Percentiles rank a stretch among this genome's conserved stretches.
These are phyloP conservation scores for Neospora caninum DNA, from an alignment of 169 alveolate species.

Conservation along the genomic window DNA sequence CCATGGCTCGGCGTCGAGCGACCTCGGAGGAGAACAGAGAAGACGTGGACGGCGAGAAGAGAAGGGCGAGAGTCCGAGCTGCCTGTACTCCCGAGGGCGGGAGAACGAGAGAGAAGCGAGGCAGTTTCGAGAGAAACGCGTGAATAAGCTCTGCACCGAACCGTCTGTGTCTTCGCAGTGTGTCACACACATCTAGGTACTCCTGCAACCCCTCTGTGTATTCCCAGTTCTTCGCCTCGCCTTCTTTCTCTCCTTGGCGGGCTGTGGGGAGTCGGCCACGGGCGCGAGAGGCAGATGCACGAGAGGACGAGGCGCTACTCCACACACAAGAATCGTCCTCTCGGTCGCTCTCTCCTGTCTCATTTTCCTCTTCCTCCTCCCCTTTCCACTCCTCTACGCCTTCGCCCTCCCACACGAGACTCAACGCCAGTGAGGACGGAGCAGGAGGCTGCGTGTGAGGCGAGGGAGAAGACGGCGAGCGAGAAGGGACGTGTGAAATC, in stretches of 20 bases:
- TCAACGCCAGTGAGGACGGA: not conserved
- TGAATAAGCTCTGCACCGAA: constrained; percentile 15
- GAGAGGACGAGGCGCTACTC: not conserved
- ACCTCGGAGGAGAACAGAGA: constrained; percentile 1
- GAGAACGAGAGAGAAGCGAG: not conserved
- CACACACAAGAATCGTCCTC: not conserved
- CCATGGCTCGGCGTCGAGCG: not conserved
- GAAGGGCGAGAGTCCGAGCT: constrained; percentile 9
- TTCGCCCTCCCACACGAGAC: not conserved
- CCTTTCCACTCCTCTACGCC: not conserved
- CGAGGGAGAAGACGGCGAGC: not conserved
- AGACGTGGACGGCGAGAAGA: constrained; percentile 17
- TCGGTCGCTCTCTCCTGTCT: not conserved
- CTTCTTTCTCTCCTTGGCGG: not conserved
- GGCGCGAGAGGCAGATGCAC: not conserved
- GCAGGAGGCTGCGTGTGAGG: not conserved
- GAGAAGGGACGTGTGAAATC: not conserved
- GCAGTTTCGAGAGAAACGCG: not conserved
- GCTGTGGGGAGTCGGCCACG: not conserved
- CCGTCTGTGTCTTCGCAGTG: not conserved
- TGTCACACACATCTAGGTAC: not conserved
- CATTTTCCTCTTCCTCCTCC: not conserved
- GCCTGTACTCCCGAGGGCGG: not conserved
- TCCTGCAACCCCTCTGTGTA: not conserved
- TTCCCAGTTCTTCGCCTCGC: not conserved